These are phyloP conservation scores for Globisporangium heterothallicum DNA, from an alignment of 352 stramenopile genomes.

Conservation along the genomic window DNA sequence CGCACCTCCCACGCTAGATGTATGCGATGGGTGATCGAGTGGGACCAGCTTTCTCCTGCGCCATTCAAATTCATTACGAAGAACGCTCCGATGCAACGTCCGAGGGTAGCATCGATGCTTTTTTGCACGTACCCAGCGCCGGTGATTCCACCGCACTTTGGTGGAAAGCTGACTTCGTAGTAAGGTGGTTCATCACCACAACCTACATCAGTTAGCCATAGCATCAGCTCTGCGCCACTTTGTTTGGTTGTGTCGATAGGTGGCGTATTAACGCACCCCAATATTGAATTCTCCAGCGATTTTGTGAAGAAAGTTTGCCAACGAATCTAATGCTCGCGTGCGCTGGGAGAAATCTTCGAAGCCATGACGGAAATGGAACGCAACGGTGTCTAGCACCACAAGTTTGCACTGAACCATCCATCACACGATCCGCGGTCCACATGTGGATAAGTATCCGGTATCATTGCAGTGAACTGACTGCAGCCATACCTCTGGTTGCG, in stretches of 20 bases:
- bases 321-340: constrained; percentile 53
- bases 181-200: constrained; percentile 70
- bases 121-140: constrained; percentile 19
- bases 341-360: constrained; percentile 74
- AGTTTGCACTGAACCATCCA: constrained; percentile 57
- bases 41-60: constrained; percentile 65
- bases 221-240: no score
- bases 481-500: constrained; percentile 23
- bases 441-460: not conserved
- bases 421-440: not conserved
- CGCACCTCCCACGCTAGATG: constrained; percentile 67
- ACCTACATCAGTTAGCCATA: constrained; percentile 32
- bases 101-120: not conserved
- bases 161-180: constrained; percentile 31
- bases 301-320: constrained; percentile 65
- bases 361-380: constrained; percentile 91
- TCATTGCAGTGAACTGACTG: no score
- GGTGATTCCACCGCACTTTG: constrained; percentile 16
- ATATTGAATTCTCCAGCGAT: constrained; percentile 52
- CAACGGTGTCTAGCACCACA: constrained; percentile 90
- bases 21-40: constrained; percentile 56
- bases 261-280: constrained; percentile 20
- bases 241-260: no score
- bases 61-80: not conserved
- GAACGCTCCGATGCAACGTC: not conserved